Conservation (phyloP, 2,329 filamentous ascomycete species). For the Knufia fluminis region DNA sequence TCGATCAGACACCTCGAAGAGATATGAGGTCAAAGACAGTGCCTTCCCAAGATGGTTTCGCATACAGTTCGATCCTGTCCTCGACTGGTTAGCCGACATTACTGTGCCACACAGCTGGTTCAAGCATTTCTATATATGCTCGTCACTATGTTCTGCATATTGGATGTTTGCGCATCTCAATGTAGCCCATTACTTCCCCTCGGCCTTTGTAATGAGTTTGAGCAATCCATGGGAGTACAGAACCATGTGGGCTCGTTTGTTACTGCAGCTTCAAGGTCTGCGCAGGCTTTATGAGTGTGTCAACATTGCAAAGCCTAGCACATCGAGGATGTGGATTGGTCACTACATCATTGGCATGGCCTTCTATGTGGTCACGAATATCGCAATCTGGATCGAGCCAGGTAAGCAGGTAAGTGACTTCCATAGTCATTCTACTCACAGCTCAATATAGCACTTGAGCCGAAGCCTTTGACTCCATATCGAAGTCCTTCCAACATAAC, state of each 20-base stretch:
- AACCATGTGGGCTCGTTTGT: slow-evolving; percentile 23
- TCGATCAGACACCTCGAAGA: slow-evolving; percentile 26
- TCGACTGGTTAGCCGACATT: slow-evolving; percentile 44
- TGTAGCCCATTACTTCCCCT: slow-evolving; percentile 34
- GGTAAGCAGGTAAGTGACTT: slow-evolving; percentile 39
- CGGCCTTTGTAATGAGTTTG: neutral
- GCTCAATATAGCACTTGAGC: neutral
- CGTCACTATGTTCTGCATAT: slow-evolving; percentile 59
- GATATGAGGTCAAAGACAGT: neutral
- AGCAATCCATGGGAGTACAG: slow-evolving; percentile 10
- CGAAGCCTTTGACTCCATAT: neutral
- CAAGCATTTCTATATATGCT: slow-evolving; percentile 72
- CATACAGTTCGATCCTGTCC: slow-evolving; percentile 21
- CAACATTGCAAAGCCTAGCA: slow-evolving; percentile 52
- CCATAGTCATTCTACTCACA: neutral
- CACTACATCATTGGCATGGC: slow-evolving; percentile 71
- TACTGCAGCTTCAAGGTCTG: slow-evolving; percentile 66
- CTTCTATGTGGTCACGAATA: slow-evolving; percentile 65
- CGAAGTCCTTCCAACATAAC: slow-evolving; percentile 22
- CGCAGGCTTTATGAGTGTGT: slow-evolving; percentile 70
- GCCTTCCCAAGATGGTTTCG: slow-evolving; percentile 4
- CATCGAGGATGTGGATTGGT: slow-evolving; percentile 72
- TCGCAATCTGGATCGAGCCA: slow-evolving; percentile 72
- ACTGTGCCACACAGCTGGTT: slow-evolving; percentile 86
- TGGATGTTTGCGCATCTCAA: slow-evolving; percentile 45